Conservation (phyloP, 805 yeast species). For the Candida golubevii region DNA sequence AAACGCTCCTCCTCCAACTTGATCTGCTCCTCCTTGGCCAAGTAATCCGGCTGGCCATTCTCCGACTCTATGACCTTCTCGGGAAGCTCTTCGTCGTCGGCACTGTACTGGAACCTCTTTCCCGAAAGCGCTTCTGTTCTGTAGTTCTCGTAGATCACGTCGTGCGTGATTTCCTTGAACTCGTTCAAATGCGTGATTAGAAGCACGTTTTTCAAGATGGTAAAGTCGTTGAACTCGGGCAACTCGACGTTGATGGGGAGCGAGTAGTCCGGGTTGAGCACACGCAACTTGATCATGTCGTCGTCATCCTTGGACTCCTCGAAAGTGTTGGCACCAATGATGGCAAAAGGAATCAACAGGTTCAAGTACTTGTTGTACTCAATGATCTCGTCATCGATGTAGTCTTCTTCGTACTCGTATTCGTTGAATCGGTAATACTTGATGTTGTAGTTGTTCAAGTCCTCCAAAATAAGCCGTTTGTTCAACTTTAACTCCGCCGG, state of each 20-base stretch:
- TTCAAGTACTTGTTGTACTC: conserved; percentile 64
- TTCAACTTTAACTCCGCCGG: conserved; percentile 52
- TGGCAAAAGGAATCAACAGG: conserved; percentile 60
- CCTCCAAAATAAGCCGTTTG: conserved; percentile 72
- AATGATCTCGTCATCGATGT: conserved; percentile 57
- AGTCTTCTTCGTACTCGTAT: conserved; percentile 48
- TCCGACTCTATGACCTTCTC: conserved; percentile 8
- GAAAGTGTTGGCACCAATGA: conserved; percentile 65
- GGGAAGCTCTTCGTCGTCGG: conserved; percentile 14
- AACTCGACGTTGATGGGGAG: conserved; percentile 59
- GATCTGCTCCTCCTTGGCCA: conserved; percentile 82
- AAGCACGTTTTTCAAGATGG: conserved; percentile 71
- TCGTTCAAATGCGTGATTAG: conserved; percentile 83
- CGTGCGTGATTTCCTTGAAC: conserved; percentile 85
- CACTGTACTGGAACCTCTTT: conserved; percentile 42
- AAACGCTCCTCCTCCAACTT: conserved; percentile 85
- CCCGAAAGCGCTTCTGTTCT: conserved; percentile 82
- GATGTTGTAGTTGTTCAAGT: conserved; percentile 62
- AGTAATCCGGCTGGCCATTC: conserved; percentile 25
- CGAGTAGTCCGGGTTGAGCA: conserved; percentile 45
- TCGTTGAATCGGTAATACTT: conserved; percentile 72
- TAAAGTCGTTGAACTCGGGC: conserved; percentile 75
- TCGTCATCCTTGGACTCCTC: conserved; percentile 38
- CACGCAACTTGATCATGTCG: conserved; percentile 49
- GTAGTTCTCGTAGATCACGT: conserved; percentile 79